Evolutionary conservation across 1,139 yeast species (phyloP), one percentile per base, ranked within the genome.

Genomic region (Geotrichum carabidarum): DNA sequence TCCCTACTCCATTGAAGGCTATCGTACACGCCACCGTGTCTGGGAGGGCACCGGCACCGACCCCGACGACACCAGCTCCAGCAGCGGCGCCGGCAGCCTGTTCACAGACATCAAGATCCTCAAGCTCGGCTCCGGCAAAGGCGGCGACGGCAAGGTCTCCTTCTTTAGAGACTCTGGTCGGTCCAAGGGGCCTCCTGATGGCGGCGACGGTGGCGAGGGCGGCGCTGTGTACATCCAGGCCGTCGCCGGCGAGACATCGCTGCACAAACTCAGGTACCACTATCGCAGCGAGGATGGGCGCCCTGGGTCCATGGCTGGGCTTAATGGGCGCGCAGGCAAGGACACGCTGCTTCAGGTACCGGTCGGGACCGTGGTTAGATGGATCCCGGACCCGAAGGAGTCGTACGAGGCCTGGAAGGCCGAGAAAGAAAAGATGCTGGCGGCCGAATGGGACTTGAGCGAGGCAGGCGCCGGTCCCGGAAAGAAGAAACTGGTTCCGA

Each of bases 201-300:
- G 99, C 27, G 99, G 99, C 14, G 98, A 93, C 70, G 99, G 99
- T 27, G 99, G 99, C 5, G 74, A 77, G 58, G 99, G 99, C 11
- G 99, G 99, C 1, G 78, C 86, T 54, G 79, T 93, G 2, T 91
- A 84, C 66, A 79, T 93, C 4, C 87, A 83, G 66, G 96, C 95
- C 1, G 83, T 84, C 1, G 82, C 80, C 45, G 87, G 86, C 14
- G 64, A 84, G 53, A 79, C 83, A 40, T 83, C 93, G 0, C 71
- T 93, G 57, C 91, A 89, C 63, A 81, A 82, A 60, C 66, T 93
- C 27, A 79, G 79, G 59, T 78, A 84, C 45, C 77, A 79, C 11
- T 89, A 89, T 68, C 74, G 75, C 27, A 96, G 97, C 0, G 79
- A 76, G 18, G 78, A 78, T 58, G 99, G 99, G 1, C 73, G 72